Base-by-base conservation (phyloP, 352 stramenopile genomes). In the Globisporangium canariense region DNA sequence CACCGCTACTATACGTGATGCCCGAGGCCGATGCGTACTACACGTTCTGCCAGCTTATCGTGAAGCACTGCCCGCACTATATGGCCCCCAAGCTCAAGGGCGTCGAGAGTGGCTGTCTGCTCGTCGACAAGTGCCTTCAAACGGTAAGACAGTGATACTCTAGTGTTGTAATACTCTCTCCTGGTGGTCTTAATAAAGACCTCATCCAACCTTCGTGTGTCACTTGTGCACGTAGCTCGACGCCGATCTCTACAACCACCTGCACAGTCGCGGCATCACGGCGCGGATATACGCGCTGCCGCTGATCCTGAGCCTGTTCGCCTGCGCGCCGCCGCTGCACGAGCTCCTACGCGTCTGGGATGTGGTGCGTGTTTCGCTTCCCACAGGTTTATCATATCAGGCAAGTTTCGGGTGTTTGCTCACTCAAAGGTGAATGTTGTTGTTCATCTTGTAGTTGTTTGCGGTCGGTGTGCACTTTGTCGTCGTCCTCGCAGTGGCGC, bases 401-500 rank as follows among this genome's bases (percentile, higher is more conserved):
- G 25, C 25, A 28, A 28, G 25, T 28, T 28, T 28, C 25, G 25
- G 25, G 25, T 28, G 25, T 28, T 28, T 28, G 25, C 25, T 66
- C 14, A 49, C 20, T 28, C 38, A 6, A n/a, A 52, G 30, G 22
- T 47, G n/a, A 16, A n/a, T 58, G 11, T 14, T 40, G 18, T 45
- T 0, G 20, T 40, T 54, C 14, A 61, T 30, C 10, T 5, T 32
- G 22, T 40, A 96, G 88, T 68, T 97, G 11, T 96, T 98, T 67
- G 90, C 91, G 20, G 84, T 96, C 14, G 91, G 91, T 0, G 83
- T 97, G 8, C 91, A 98, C 73, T 95, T 97, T 62, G 86, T 97
- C 20, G 89, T 98, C 1, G 65, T 97, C 0, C 68, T 97, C n/a
- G 89, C 83, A 13, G 88, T 95, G 11, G 87, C 91, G 14, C 86